Percentiles rank a stretch among this genome's conserved stretches.
phyloP scores from a whole-genome alignment of 176 grass and related monocot genomes.

The Leersia perrieri region DNA sequence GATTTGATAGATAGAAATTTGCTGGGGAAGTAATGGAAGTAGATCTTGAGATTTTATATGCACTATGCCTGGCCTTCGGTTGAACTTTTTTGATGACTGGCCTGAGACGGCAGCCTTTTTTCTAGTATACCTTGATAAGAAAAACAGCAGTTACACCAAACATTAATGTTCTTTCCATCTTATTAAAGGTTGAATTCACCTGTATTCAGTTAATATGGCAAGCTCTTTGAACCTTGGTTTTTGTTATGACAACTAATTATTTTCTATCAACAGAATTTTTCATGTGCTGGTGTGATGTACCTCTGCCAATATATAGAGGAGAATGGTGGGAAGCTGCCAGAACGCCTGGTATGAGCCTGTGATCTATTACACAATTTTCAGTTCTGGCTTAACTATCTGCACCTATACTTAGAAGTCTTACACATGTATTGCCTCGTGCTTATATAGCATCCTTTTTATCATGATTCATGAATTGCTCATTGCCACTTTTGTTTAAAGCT shows the following conservation, averaged over 20 bases:
- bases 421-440: neutral
- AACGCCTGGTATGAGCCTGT: slow-evolving; percentile 51
- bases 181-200: slow-evolving; percentile 1
- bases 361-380: neutral
- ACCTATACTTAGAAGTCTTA: neutral
- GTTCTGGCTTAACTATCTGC: neutral
- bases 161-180: neutral
- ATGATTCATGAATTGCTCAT: neutral
- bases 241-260: slow-evolving; percentile 14
- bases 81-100: neutral
- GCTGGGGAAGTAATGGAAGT: neutral
- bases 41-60: neutral
- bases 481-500: neutral
- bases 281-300: slow-evolving; percentile 91
- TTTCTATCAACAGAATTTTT: slow-evolving; percentile 68
- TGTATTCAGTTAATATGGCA: slow-evolving; percentile 14
- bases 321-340: slow-evolving; percentile 88
- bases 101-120: neutral
- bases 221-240: neutral
- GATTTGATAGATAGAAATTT: neutral
- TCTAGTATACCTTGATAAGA: neutral
- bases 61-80: neutral
- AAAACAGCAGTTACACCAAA: neutral
- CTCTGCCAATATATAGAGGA: slow-evolving; percentile 94
- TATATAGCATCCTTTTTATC: neutral